These are phyloP conservation scores for Monosporozyma unispora DNA, from an alignment of 805 yeast genomes.

Conservation along the genomic window DNA sequence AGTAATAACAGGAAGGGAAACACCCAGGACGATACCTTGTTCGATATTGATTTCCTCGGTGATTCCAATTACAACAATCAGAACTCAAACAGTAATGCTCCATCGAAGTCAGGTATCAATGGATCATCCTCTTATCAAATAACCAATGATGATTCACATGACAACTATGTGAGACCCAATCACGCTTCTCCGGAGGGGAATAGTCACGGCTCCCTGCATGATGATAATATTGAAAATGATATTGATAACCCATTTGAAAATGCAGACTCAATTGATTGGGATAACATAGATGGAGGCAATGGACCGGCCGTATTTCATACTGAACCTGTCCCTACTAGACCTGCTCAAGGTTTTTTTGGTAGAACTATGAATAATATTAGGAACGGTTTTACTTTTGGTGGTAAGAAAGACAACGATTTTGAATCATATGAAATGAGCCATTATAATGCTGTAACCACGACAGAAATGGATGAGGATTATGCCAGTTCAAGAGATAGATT, in stretches of 20 bases:
- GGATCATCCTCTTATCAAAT: neutral
- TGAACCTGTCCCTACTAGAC: slow-evolving; percentile 7
- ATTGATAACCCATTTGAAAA: slow-evolving; percentile 21
- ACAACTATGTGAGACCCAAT: slow-evolving; percentile 8
- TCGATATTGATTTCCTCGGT: slow-evolving; percentile 34
- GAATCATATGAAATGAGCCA: slow-evolving; percentile 27
- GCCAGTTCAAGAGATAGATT: slow-evolving; percentile 30
- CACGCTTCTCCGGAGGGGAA: slow-evolving; percentile 25
- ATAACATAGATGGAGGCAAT: slow-evolving; percentile 3
- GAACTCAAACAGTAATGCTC: neutral
- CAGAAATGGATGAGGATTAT: slow-evolving; percentile 19
- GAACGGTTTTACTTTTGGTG: slow-evolving; percentile 10
- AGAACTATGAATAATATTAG: slow-evolving; percentile 14
- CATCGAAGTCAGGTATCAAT: neutral
- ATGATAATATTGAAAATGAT: slow-evolving; percentile 33
- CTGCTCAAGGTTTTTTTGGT: slow-evolving; percentile 14
- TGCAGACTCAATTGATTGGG: slow-evolving; percentile 11
- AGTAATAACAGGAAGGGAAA: neutral
- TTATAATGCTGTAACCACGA: slow-evolving; percentile 18
- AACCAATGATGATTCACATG: slow-evolving; percentile 2
- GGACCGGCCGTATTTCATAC: slow-evolving; percentile 9
- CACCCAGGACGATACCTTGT: slow-evolving; percentile 28
- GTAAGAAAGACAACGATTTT: slow-evolving; percentile 3
- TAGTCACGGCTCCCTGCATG: slow-evolving; percentile 27
- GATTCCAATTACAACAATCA: slow-evolving; percentile 8